phyloP scores from a whole-genome alignment of 2,329 filamentous ascomycete species.

The Neopestalotiopsis sp. region DNA sequence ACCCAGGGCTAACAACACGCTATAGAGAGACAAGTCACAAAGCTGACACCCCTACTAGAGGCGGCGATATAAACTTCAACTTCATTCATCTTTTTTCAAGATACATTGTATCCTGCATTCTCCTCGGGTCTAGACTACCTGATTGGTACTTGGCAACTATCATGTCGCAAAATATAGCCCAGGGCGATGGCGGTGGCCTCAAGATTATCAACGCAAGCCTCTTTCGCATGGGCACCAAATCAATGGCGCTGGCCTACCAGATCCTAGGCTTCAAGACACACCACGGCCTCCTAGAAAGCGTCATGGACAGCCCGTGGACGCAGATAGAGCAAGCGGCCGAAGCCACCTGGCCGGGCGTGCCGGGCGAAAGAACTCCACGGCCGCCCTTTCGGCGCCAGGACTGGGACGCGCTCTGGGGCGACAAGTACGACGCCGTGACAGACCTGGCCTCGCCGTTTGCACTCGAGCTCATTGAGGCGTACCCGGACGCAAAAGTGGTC shows the following conservation, averaged over 20 bases:
- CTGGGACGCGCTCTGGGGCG: constrained; percentile 3
- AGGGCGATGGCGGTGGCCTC: constrained; percentile 5
- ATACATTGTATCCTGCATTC: too few relatives aligned
- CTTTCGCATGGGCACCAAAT: constrained; percentile 20
- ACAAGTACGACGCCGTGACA: constrained; percentile 25
- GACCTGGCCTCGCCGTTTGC: constrained; percentile 28
- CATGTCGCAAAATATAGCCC: background rate
- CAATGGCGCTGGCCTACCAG: constrained; percentile 18
- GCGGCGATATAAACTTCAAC: background rate
- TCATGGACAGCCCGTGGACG: constrained; percentile 6
- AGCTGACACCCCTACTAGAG: background rate
- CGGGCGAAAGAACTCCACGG: background rate
- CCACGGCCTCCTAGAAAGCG: constrained; percentile 11
- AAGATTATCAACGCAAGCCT: constrained; percentile 19
- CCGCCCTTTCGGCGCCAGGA: background rate
- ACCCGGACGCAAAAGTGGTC: constrained; percentile 31
- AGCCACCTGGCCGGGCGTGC: background rate
- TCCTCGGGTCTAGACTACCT: too few relatives aligned
- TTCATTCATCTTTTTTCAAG: too few relatives aligned
- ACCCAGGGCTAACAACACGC: background rate
- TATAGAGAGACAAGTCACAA: background rate
- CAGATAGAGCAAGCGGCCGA: constrained; percentile 7
- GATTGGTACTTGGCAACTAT: background rate
- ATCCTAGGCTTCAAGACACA: constrained; percentile 21
- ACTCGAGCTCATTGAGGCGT: constrained; percentile 26